A percentile compares a stretch with the other conserved stretches of the same genome.
These are phyloP conservation scores for Sarocladium brachiariae DNA, from an alignment of 2,329 filamentous ascomycete genomes.

Conservation along the genomic window DNA sequence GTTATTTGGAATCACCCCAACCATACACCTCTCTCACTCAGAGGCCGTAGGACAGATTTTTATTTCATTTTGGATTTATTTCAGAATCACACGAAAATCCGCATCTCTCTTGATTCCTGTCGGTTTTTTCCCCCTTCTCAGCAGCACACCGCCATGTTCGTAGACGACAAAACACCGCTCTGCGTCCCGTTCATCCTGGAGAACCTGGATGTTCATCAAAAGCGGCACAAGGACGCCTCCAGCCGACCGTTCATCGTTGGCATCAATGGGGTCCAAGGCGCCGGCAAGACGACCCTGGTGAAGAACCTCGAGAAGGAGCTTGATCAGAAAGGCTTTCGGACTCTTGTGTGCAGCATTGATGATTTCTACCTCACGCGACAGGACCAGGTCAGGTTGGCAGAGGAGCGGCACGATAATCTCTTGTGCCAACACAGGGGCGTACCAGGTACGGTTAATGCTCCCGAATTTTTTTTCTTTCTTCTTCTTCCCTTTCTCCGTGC, in stretches of 20 bases:
- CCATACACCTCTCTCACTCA: background rate
- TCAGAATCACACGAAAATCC: too few relatives aligned
- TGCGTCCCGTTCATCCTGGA: slow-evolving; percentile 71
- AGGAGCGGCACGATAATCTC: slow-evolving; percentile 60
- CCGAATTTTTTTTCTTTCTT: too few relatives aligned
- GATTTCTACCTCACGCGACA: slow-evolving; percentile 78
- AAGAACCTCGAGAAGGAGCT: slow-evolving; percentile 53
- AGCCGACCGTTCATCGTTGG: slow-evolving; percentile 69
- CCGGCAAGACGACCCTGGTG: slow-evolving; percentile 87
- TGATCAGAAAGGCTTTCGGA: slow-evolving; percentile 49
- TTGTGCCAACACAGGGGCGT: slow-evolving; percentile 78
- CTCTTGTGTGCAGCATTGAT: slow-evolving; percentile 74
- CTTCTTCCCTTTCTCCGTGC: slow-evolving; percentile 11
- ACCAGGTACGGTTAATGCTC: too few relatives aligned
- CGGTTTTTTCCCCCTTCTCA: too few relatives aligned
- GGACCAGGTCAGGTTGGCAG: slow-evolving; percentile 59
- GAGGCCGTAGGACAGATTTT: too few relatives aligned
- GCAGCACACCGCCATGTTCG: slow-evolving; percentile 36
- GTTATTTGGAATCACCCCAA: too few relatives aligned
- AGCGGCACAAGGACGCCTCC: slow-evolving; percentile 16
- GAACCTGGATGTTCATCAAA: slow-evolving; percentile 43
- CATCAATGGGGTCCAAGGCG: slow-evolving; percentile 85
- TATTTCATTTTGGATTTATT: too few relatives aligned
- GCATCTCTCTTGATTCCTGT: too few relatives aligned
- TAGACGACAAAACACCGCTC: slow-evolving; percentile 72